Base-by-base conservation (phyloP, 2,329 filamentous ascomycete genomes). In the Xylaria sp. region DNA sequence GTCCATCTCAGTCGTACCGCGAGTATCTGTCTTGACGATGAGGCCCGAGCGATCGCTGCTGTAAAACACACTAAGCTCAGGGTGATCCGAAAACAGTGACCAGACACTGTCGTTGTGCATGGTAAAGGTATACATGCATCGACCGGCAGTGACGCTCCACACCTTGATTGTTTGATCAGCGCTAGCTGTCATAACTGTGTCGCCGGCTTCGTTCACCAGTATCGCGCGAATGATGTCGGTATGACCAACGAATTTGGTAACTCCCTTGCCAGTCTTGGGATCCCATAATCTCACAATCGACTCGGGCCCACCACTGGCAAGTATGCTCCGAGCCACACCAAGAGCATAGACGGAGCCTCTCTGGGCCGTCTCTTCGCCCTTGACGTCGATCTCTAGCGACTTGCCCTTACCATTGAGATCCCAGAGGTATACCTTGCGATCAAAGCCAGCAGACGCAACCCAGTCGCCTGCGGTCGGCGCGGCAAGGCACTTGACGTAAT, bases 21-120 rank as follows among this genome's bases (percentile, higher is more conserved):
- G 88, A 31, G 95, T 91, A 79, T 99, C 96, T 0, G 95, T 98
- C 85, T 98, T 99, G 64, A 94, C 95, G n/a, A 99, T 91, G 70
- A 98, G 82, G 2, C 96, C 96, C 0, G 94, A 94, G 61, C 95
- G 91, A 81, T 99, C 96, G 74, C 92, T 93, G 65, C 95, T 98
- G 83, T 98, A 98, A 81, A 99, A 98, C 37, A 97, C 88, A 10
- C 91, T 91, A 3, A 99, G 87, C 67, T 92, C 88, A 0, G 94
- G 94, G 75, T 97, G 90, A 63, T 95, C 91, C 0, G 96, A 98
- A 81, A 92, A 97, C 25, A 99, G 85, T 1, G 94, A 97, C 96
- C 96, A 99, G 25, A 99, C 93, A 78, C 94, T 98, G 78, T 97
- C 94, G 78, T 97, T 97, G 82, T 99, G 96, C 96, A 99, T 99